phyloP scores from a whole-genome alignment of 306 rosid genomes.

The Gastrolobium bilobum region DNA sequence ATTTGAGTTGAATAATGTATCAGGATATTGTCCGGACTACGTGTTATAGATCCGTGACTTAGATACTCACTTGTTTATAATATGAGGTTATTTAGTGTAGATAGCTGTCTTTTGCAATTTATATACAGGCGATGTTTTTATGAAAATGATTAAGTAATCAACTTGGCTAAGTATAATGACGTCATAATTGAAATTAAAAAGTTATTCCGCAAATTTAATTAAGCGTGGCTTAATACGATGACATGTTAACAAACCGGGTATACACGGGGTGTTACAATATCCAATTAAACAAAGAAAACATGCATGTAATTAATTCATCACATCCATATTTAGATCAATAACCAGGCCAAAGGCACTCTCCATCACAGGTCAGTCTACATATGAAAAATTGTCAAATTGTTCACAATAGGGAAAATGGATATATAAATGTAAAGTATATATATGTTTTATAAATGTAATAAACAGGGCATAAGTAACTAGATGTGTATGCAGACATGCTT shows the following conservation, averaged over 20 bases:
- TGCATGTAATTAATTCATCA: not conserved
- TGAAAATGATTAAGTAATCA: too few species aligned
- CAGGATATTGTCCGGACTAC: too few species aligned
- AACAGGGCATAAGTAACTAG: not conserved
- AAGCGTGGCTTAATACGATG: too few species aligned
- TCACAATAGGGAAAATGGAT: not conserved
- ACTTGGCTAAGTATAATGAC: too few species aligned
- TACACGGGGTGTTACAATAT: not conserved
- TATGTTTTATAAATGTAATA: not conserved
- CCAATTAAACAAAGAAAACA: not conserved
- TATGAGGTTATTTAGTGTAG: too few species aligned
- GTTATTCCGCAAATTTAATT: too few species aligned
- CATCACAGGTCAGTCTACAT: not conserved
- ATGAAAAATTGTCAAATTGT: not conserved
- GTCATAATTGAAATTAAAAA: too few species aligned
- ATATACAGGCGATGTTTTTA: too few species aligned
- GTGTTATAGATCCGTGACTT: too few species aligned
- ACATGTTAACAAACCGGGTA: too few species aligned
- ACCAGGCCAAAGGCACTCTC: not conserved
- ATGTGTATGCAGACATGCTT: not conserved
- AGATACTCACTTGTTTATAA: too few species aligned
- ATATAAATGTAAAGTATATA: not conserved
- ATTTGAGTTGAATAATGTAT: fast-evolving
- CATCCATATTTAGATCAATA: not conserved
- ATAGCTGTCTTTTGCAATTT: too few species aligned